These are phyloP conservation scores for Chlamydomonas sp. DNA, from an alignment of 139 green algal genomes.

Conservation along the genomic window DNA sequence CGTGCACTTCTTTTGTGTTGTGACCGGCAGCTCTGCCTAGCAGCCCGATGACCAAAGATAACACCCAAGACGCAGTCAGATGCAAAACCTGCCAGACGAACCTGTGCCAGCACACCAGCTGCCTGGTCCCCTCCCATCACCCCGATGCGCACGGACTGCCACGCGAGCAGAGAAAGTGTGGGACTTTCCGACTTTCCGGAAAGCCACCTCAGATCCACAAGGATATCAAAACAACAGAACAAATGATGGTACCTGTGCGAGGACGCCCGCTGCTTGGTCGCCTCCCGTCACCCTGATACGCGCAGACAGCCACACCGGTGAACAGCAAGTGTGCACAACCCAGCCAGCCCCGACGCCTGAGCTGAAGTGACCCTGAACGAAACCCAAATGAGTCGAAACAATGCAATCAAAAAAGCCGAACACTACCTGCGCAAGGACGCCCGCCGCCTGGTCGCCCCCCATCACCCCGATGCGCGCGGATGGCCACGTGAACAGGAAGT, in stretches of 20 bases:
- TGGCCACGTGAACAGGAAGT: conserved; percentile 94
- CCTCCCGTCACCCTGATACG: too few relatives aligned
- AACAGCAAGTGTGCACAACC: conserved; percentile 89
- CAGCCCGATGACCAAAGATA: too few relatives aligned
- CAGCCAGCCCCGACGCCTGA: too few relatives aligned
- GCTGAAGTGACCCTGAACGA: too few relatives aligned
- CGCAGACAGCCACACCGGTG: too few relatives aligned
- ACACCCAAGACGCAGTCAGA: too few relatives aligned
- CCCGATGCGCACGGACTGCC: conserved; percentile 84
- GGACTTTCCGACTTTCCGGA: background rate
- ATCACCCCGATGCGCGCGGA: conserved; percentile 89
- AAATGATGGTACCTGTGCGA: too few relatives aligned
- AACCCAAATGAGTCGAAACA: background rate
- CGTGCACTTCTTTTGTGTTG: conserved; percentile 54
- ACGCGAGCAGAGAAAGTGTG: conserved; percentile 87
- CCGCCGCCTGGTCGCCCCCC: conserved; percentile 80
- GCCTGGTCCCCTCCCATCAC: conserved; percentile 91
- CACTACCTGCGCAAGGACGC: conserved; percentile 62
- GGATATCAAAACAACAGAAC: too few relatives aligned
- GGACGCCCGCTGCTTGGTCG: too few relatives aligned
- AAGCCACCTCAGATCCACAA: background rate
- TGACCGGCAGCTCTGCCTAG: too few relatives aligned
- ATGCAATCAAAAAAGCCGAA: too few relatives aligned
- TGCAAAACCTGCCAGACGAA: background rate
- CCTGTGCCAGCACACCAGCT: conserved; percentile 1